Base-by-base conservation (phyloP, 257 asterid species). In the Solanum piurae region DNA sequence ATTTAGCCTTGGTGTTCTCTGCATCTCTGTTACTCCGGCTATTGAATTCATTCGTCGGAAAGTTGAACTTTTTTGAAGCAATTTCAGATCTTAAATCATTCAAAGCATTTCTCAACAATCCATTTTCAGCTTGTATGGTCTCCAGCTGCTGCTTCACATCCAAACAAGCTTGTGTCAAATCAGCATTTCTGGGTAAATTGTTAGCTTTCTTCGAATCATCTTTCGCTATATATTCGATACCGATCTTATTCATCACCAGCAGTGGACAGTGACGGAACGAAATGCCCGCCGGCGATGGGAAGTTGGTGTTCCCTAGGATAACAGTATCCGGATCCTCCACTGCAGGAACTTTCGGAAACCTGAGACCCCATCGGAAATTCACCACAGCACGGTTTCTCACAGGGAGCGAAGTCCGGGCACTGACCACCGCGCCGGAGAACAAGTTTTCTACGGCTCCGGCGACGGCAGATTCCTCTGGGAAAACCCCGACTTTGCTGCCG, bases 361-460 rank as follows among this genome's bases (percentile, higher is more conserved):
- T 95, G 83, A 97, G 92, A 12, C 98, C 98, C 99, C 99, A 97
- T n/a, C 98, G 89, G 91, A 92, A 92, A 60, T 92, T 95, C 89
- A 95, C 89, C 89, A 89, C 37, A n/a, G 94, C 99, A 2, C 88
- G 87, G 80, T 91, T 93, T 4, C 89, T 91, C 76, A 96, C 1
- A 23, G 98, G 98, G 86, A 97, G 66, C 31, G 90, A 87, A 34
- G 99, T 97, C 68, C 84, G 89, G 6, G 99, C 99, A 80, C 94
- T 94, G 36, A 97, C 77, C 89, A 90, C 94, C 23, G 91, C 37
- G 3, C 98, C 98, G n/a, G 90, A 89, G 21, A 95, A 85, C 4
- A 94, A 31, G 40, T 90, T 93, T 79, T 93, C 92, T 86, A 92
- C 73, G 86, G 83, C 72, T 38, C 95, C 94, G 8, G 94, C 94